Evolutionary conservation across 495 filamentous ascomycete species (phyloP), one percentile per base, ranked within the genome.

Genomic region (Aspergillus funiculosus): DNA sequence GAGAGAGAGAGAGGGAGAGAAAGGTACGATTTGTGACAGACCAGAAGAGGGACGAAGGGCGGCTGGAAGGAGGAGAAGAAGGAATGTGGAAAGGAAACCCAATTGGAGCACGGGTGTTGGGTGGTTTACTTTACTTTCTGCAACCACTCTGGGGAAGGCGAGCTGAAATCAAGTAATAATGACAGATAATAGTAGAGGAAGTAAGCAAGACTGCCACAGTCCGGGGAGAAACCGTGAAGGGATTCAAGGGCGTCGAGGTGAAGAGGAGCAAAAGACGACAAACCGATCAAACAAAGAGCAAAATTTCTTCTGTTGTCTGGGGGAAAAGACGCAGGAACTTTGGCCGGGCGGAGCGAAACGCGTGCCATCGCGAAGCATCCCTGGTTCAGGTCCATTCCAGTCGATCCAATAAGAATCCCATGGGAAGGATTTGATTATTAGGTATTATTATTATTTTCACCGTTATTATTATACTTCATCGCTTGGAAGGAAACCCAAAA

Each of bases 41-140:
- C 22, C 11, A 21, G 35, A 42, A 42, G 36, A 40, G 31, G 38
- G 26, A 50, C 43, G 43, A 56, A 63, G 58, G 61, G 58, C 46
- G 34, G 46, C 57, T 58, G 61, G 50, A 37, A 44, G 29, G 44
- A 34, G 40, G 29, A 42, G 41, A 41, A 29, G 51, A 56, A 53
- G 50, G 52, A 44, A 57, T 46, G 39, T n/a, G n/a, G 51, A 27
- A 32, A 53, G 45, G 32, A 40, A 37, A 41, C 31, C 50, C 50
- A 58, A 61, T 59, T 59, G 57, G 59, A 48, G 58, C 57, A 44
- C 30, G 37, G 40, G 46, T 46, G 46, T 46, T 51, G 57, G 28
- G 30, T 41, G 37, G 41, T 42, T 37, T 32, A n/a, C n/a, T n/a
- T n/a, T n/a, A n/a, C n/a, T n/a, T n/a, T n/a, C n/a, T n/a, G n/a